Evolutionary conservation across 2,329 filamentous ascomycete species (phyloP).

Genomic region (Paecilomyces niveus): DNA sequence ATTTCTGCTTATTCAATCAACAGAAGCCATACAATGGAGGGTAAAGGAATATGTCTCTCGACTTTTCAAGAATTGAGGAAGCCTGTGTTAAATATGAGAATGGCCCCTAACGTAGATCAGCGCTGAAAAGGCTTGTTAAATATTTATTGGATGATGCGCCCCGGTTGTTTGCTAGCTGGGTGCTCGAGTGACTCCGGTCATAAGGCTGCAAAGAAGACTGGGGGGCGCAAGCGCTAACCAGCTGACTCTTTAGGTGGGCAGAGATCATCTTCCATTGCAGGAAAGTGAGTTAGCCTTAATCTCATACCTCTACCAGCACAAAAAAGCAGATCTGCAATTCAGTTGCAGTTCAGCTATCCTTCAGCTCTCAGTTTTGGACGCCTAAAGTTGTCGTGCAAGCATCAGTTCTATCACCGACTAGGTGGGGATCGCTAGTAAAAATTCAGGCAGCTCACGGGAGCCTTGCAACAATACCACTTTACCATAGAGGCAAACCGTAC

Average conservation of each 20-base stretch:
- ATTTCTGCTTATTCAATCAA: background rate
- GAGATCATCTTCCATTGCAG: background rate
- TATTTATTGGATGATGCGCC: background rate
- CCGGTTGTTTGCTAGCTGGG: background rate
- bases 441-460: background rate
- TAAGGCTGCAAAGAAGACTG: background rate
- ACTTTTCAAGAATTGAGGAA: background rate
- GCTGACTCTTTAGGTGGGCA: background rate
- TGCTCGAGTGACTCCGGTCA: background rate
- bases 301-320: background rate
- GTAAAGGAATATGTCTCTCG: background rate
- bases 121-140: background rate
- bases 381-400: background rate
- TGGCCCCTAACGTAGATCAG: background rate
- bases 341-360: background rate
- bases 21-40: background rate
- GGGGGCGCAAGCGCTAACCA: background rate
- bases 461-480: background rate
- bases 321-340: background rate
- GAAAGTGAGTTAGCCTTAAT: background rate
- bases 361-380: background rate
- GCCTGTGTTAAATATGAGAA: background rate
- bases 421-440: background rate
- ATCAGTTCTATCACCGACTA: background rate
- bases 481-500: background rate